A percentile compares a stretch with the other conserved stretches of the same genome.
Evolutionary conservation across 768 basidiomycete species (phyloP).

Genomic region (Lactarius tabidus): DNA sequence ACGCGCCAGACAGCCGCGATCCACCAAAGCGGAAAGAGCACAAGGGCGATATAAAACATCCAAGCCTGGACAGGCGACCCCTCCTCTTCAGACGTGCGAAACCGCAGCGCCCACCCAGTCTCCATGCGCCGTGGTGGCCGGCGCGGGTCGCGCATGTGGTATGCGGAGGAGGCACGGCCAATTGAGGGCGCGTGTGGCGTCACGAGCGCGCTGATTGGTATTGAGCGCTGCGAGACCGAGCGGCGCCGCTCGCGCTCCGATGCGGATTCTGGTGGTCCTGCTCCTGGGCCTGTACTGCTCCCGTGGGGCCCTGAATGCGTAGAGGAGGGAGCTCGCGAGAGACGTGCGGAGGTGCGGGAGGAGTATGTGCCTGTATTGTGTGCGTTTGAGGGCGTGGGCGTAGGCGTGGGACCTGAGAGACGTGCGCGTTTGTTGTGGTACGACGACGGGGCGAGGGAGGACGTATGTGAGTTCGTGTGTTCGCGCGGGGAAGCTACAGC

Average conservation of each 20-base stretch:
- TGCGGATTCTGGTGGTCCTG: conserved; percentile 2
- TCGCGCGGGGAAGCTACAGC: conserved; percentile 29
- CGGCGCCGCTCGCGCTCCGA: conserved; percentile 26
- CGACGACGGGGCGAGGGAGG: conserved; percentile 65
- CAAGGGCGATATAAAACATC: conserved; percentile 73
- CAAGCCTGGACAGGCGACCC: conserved; percentile 62
- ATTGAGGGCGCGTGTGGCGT: conserved; percentile 77
- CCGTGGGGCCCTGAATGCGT: conserved; percentile 32
- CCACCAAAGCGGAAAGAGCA: conserved; percentile 59
- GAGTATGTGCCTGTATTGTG: conserved; percentile 45
- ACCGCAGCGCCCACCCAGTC: conserved; percentile 60
- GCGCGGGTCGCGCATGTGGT: conserved; percentile 79
- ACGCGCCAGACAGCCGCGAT: conserved; percentile 55
- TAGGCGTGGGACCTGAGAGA: conserved; percentile 42
- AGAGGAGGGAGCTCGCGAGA: conserved; percentile 25
- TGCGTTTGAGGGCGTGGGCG: conserved; percentile 37
- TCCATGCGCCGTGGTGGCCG: conserved; percentile 54
- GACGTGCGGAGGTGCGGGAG: conserved; percentile 34
- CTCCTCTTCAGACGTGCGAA: conserved; percentile 50
- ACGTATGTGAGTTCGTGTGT: conserved; percentile 29
- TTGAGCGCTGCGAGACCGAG: conserved; percentile 61
- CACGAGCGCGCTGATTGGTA: conserved; percentile 73
- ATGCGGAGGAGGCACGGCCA: conserved; percentile 43
- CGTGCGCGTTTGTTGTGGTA: conserved; percentile 69
- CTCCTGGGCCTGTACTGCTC: background rate